Percentiles rank a stretch among this genome's conserved stretches.
Evolutionary conservation across 202 grass and related monocot genomes (phyloP).

Genomic region (Panicum virgatum): DNA sequence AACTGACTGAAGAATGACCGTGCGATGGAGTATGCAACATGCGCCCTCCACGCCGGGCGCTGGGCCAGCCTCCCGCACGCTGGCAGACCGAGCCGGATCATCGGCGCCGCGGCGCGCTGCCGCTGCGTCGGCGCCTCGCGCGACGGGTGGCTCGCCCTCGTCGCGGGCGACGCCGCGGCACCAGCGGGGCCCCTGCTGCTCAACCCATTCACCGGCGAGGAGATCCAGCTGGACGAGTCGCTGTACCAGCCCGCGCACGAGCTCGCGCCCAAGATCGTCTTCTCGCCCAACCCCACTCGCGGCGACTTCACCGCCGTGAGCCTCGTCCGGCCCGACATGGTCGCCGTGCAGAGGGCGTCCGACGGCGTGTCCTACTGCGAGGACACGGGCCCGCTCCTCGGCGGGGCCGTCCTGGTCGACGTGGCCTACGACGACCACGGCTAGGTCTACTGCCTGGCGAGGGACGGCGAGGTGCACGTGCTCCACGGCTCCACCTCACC

Average conservation of each 20-base stretch:
- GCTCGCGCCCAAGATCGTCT: constrained; percentile 6
- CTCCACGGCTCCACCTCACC: constrained; percentile 17
- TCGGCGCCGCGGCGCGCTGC: not conserved
- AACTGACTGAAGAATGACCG: too few species aligned
- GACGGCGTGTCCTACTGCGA: not conserved
- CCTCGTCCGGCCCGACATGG: constrained; percentile 1
- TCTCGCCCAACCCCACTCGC: not conserved
- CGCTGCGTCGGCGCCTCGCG: constrained; percentile 30
- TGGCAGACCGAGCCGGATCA: too few species aligned
- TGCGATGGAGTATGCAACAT: too few species aligned
- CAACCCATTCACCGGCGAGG: constrained; percentile 28
- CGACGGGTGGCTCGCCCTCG: constrained; percentile 27
- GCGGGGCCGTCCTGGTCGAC: not conserved
- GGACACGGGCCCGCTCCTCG: constrained; percentile 14
- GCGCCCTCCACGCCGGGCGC: not conserved
- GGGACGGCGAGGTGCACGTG: constrained; percentile 12
- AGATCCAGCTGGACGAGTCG: constrained; percentile 18
- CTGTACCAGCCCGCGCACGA: not conserved
- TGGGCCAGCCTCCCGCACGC: not conserved
- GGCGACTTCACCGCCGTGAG: constrained; percentile 16
- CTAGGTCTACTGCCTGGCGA: constrained; percentile 2
- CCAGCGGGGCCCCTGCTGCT: not conserved
- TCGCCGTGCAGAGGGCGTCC: constrained; percentile 17
- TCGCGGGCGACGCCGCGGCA: not conserved
- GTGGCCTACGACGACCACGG: not conserved